phyloP scores from a whole-genome alignment of 2,329 filamentous ascomycete genomes.

The Teratosphaeria nubilosa region DNA sequence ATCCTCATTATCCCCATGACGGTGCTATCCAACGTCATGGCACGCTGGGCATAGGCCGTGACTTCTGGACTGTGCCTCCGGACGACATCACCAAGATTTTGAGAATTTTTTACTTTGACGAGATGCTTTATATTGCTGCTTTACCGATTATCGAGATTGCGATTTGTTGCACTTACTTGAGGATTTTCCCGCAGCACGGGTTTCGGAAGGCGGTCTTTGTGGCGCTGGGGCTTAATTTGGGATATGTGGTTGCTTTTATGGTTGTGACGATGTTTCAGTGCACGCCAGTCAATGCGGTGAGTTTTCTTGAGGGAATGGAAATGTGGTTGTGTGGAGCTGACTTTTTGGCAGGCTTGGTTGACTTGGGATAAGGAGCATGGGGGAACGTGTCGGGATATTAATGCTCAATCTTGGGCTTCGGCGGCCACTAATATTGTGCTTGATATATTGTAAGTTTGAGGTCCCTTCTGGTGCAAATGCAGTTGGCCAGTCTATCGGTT shows the following conservation, averaged over 20 bases:
- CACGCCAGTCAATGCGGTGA: slow-evolving; percentile 1
- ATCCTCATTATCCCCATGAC: slow-evolving; percentile 4
- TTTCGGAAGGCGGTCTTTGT: slow-evolving; percentile 20
- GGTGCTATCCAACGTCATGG: slow-evolving; percentile 1
- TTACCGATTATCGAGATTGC: slow-evolving; percentile 23
- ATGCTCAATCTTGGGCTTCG: slow-evolving; percentile 7
- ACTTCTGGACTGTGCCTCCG: slow-evolving; percentile 12
- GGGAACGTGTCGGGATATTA: slow-evolving; percentile 7
- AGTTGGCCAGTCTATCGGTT: too few species aligned
- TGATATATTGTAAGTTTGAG: slow-evolving; percentile 8
- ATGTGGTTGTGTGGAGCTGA: neutral
- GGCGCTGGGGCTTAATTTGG: slow-evolving; percentile 9
- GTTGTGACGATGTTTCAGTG: slow-evolving; percentile 8
- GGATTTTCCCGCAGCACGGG: slow-evolving; percentile 24
- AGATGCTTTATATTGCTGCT: slow-evolving; percentile 6
- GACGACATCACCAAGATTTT: slow-evolving; percentile 10
- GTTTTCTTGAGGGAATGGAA: neutral
- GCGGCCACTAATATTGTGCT: slow-evolving; percentile 9
- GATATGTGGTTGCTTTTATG: slow-evolving; percentile 5
- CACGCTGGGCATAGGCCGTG: slow-evolving; percentile 15
- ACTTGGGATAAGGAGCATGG: slow-evolving; percentile 5
- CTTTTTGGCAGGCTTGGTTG: slow-evolving; percentile 3
- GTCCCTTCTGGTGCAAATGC: too few species aligned
- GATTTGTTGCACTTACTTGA: slow-evolving; percentile 24
- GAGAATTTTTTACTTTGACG: slow-evolving; percentile 5